Conservation (phyloP, 1,139 yeast genomes). For the Lodderomyces margitis region DNA sequence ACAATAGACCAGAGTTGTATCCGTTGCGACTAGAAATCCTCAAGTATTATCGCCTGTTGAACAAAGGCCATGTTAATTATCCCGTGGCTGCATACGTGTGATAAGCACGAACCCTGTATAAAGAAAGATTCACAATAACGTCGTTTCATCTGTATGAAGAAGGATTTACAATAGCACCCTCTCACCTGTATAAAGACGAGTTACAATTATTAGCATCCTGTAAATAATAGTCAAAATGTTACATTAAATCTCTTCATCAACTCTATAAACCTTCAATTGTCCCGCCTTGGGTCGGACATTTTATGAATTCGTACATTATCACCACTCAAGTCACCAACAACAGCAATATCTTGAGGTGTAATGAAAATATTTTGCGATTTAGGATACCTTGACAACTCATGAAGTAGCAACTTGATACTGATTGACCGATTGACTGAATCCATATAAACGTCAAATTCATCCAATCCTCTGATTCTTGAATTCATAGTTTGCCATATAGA, state of each 20-base stretch:
- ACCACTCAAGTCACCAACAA: slow-evolving; percentile 63
- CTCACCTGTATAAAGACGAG: too few species aligned
- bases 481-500: slow-evolving; percentile 95
- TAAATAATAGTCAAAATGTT: slow-evolving; percentile 1
- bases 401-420: slow-evolving; percentile 72
- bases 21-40: background rate
- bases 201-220: slow-evolving; percentile 2
- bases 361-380: slow-evolving; percentile 87
- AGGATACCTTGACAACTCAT: slow-evolving; percentile 59
- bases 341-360: slow-evolving; percentile 91
- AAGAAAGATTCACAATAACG: too few species aligned
- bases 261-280: slow-evolving; percentile 10
- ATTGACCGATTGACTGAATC: slow-evolving; percentile 86
- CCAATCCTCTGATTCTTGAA: slow-evolving; percentile 82
- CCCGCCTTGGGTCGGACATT: slow-evolving; percentile 55
- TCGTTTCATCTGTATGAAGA: too few species aligned
- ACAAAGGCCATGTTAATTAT: slow-evolving; percentile 2
- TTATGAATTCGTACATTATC: slow-evolving; percentile 68
- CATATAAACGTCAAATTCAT: slow-evolving; percentile 98
- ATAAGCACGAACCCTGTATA: slow-evolving; percentile 1
- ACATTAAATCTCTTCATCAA: background rate
- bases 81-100: background rate
- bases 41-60: slow-evolving; percentile 1
- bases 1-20: background rate
- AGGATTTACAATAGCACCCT: too few species aligned